Evolutionary conservation across 164 flowering plant genomes (phyloP).

Genomic region (Paratinospora sagittata): DNA sequence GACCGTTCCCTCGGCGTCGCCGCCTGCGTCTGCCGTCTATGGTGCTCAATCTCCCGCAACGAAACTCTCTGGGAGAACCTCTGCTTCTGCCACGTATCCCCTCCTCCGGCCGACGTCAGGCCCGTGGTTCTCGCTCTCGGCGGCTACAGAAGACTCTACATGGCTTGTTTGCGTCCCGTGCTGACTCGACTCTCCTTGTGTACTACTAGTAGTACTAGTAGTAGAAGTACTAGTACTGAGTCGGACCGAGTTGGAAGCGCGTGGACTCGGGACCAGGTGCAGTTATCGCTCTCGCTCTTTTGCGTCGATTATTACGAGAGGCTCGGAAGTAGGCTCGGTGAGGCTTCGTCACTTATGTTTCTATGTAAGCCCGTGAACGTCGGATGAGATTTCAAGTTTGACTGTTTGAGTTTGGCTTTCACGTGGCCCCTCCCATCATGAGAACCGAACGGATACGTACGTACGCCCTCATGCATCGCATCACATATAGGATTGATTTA

Average conservation of each 20-base stretch:
- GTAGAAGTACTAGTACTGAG: no score
- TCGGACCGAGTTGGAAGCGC: constrained; percentile 23
- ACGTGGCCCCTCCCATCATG: no score
- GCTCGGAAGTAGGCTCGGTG: constrained; percentile 18
- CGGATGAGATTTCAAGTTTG: neutral
- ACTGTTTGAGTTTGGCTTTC: neutral
- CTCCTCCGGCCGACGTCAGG: constrained; percentile 32
- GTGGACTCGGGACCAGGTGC: constrained; percentile 56
- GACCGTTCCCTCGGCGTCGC: constrained; percentile 65
- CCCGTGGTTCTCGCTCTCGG: constrained; percentile 68
- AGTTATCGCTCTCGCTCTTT: constrained; percentile 69
- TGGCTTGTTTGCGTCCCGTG: constrained; percentile 58
- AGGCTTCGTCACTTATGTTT: constrained; percentile 61
- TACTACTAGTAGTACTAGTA: no score
- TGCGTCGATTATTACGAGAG: constrained; percentile 83
- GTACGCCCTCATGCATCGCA: neutral
- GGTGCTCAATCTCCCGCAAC: constrained; percentile 53
- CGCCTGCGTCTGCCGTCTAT: constrained; percentile 76
- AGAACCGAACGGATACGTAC: neutral
- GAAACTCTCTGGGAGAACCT: constrained; percentile 83
- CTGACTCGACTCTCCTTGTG: constrained; percentile 37
- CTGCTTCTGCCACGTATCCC: constrained; percentile 65
- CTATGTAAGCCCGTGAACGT: constrained; percentile 60
- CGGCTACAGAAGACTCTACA: constrained; percentile 64
- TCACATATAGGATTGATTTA: neutral